A percentile compares a stretch with the other conserved stretches of the same genome.
phyloP scores from a whole-genome alignment of 257 asterid species.

The Craterostigma plantagineum region DNA sequence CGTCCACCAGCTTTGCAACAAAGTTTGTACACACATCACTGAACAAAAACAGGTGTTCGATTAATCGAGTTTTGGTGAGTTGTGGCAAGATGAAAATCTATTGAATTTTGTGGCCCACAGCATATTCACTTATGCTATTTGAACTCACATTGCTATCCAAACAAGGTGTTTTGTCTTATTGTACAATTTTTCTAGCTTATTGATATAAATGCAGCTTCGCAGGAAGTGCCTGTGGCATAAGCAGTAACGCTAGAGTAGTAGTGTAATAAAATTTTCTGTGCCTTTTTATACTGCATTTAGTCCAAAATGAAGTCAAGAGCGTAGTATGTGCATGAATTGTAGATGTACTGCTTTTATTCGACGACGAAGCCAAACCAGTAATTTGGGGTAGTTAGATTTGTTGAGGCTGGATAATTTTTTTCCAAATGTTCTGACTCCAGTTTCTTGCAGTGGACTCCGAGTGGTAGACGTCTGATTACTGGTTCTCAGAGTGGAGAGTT shows the following conservation, averaged over 20 bases:
- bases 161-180: too few species aligned
- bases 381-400: too few species aligned
- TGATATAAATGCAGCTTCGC: too few species aligned
- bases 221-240: too few species aligned
- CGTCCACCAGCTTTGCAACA: conserved; percentile 92
- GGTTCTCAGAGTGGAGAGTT: conserved; percentile 99
- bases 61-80: conserved; percentile 84
- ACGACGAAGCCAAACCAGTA: too few species aligned
- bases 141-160: too few species aligned
- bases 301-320: too few species aligned
- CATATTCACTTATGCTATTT: neutral
- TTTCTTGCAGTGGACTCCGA: conserved; percentile 86
- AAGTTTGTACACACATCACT: conserved; percentile 95
- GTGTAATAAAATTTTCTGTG: neutral
- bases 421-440: conserved; percentile 11
- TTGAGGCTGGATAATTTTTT: conserved; percentile 5
- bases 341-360: too few species aligned
- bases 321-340: too few species aligned
- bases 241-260: too few species aligned
- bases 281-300: neutral
- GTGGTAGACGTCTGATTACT: conserved; percentile 96
- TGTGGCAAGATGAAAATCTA: conserved; percentile 6
- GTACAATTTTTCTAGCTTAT: neutral
- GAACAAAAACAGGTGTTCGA: conserved; percentile 90
- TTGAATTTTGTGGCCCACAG: conserved; percentile 5